Evolutionary conservation across 495 filamentous ascomycete species (phyloP), one percentile per base, ranked within the genome.

Genomic region (Sporormia fimetaria): DNA sequence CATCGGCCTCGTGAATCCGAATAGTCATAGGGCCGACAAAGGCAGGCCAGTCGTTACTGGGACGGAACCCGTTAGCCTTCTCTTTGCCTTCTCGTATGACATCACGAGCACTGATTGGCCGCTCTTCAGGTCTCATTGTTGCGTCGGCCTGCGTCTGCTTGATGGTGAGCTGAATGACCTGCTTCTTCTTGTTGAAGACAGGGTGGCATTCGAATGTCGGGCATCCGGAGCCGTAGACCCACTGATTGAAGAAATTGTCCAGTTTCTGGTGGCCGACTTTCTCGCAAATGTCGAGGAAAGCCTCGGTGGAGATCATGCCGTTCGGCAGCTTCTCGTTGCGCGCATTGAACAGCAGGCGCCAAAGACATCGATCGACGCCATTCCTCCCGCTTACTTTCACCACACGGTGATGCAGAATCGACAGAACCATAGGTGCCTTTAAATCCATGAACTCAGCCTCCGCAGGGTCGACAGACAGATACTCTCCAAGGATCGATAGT

Each of bases 1-100:
- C 90, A 57, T 99, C 92, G 18, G 90, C 92, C 63, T 99, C 90
- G 64, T 99, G 90, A 46, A 99, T 95, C 31, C 92, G 74, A 50
- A 99, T 82, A 0, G 90, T 96, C 81, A 96, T 93, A 0, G 92
- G 88, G 22, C 44, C 29, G 2, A 84, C 88, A 59, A 96, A 99
- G 2, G 83, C 66, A 23, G 78, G 76, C 46, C 82, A 83, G 7
- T 82, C 60, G 26, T 73, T 64, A 17, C 74, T 81, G 21, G 77
- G 76, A 47, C 78, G 78, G 26, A 94, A 73, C 17, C 72, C 69
- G 38, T 78, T 63, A 7, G 76, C 63, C 26, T 86, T 73, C 57
- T 95, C 87, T 47, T 84, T 79, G 15, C 84, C 71, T 53, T 90
- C 83, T 36, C 84, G 71, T 67, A 84, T 68, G 54, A 96, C 96